A percentile compares a stretch with the other conserved stretches of the same genome.
Conservation (phyloP, 306 rosid genomes). For the Datisca glomerata region DNA sequence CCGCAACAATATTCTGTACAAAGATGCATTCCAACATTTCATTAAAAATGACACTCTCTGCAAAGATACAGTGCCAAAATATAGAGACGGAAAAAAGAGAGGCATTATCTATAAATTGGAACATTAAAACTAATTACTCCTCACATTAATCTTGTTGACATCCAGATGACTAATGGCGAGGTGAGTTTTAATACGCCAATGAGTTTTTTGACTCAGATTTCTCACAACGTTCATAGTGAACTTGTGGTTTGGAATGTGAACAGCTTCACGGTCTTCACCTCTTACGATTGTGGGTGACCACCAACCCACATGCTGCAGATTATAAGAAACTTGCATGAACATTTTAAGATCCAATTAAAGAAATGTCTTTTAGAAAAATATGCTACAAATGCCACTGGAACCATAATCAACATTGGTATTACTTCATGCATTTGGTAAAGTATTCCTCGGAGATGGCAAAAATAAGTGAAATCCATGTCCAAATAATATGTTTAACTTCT, state of each 20-base stretch:
- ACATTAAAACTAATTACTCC: slow-evolving; percentile 10
- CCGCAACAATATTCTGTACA: slow-evolving; percentile 81
- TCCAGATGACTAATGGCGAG: slow-evolving; percentile 90
- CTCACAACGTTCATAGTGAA: slow-evolving; percentile 85
- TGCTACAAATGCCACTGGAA: not conserved
- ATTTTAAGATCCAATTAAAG: not conserved
- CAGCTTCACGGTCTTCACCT: slow-evolving; percentile 98
- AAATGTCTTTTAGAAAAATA: not conserved
- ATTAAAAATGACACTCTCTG: not conserved
- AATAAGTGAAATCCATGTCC: too few species aligned
- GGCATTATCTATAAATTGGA: slow-evolving; percentile 7
- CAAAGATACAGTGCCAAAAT: slow-evolving; percentile 1
- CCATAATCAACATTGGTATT: too few species aligned
- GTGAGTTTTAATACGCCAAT: slow-evolving; percentile 96
- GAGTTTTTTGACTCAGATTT: slow-evolving; percentile 85
- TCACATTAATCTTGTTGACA: slow-evolving; percentile 75
- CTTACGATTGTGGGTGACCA: slow-evolving; percentile 95
- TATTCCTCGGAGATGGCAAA: too few species aligned
- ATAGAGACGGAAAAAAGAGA: slow-evolving; percentile 6
- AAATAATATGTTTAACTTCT: too few species aligned
- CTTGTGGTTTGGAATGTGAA: slow-evolving; percentile 95
- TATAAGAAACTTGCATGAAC: slow-evolving; percentile 10
- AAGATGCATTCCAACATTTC: slow-evolving; percentile 7
- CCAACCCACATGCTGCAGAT: slow-evolving; percentile 91
- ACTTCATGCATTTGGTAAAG: too few species aligned